Base-by-base conservation (phyloP, 345 rosid species). In the Cochlearia excelsa region DNA sequence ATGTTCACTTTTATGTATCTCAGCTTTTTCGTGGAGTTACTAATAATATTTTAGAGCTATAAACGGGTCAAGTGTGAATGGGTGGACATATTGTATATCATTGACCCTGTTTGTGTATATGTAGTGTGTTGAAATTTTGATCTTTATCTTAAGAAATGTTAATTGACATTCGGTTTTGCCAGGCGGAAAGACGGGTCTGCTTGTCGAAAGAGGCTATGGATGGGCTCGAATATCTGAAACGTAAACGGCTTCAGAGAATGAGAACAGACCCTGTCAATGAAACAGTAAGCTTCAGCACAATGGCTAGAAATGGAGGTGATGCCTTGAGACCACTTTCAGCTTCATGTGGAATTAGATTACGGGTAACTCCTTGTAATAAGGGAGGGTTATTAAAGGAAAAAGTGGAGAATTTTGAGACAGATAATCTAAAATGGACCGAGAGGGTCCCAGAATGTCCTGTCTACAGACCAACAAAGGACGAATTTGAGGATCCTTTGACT, bases 161-260 rank as follows among this genome's bases (percentile, higher is more conserved):
- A 51, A 3, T 57, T 70, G 31, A 52, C 66, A 63, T 35, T 42
- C 23, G 45, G 11, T 48, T 72, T 61, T 59, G 57, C 42, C 81
- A 94, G 99, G 99, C 85, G 84, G 97, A 94, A 78, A 89, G 99
- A 72, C 80, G 95, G 80, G 83, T 77, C 40, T 77, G 84, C 54
- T 67, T 78, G 70, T 80, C 95, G 1, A 84, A 80, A 71, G 95
- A 87, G 72, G 86, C 78, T 42, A 70, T 67, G 63, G 84, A 80
- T 77, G 85, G 91, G 60, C 68, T 86, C 65, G 93, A 94, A 62
- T 74, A 57, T 68, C 79, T 90, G 81, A 94, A 88, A 83, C 87
- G 75, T 55, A 94, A 82, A 73, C 81, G 87, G 81, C 95, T 82
- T 73, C 84, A 82, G 57, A 78, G 76, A 63, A 67, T 80, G 84